Evolutionary conservation across 768 basidiomycete species (phyloP), one percentile per base, ranked within the genome.

Genomic region (Rhodotorula graminis): DNA sequence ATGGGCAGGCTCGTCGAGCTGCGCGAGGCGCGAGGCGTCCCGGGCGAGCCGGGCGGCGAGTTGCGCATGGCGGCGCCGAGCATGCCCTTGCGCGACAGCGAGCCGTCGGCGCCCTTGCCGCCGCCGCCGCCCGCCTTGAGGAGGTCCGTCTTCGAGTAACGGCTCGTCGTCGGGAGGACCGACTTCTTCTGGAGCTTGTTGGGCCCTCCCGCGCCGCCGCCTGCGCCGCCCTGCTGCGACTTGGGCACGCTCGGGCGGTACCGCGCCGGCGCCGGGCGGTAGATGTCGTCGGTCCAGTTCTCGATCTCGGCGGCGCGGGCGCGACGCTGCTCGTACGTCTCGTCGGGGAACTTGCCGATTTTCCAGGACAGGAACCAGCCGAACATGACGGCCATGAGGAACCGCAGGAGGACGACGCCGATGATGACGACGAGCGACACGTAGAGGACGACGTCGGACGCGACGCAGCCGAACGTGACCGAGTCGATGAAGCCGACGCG

Each of bases 351-450:
- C 75, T 91, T 90, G 61, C 96, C 96, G 55, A 99, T 85, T 78
- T 88, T 88, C 89, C 91, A 93, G n/a, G 90, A 92, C 81, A 91
- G 90, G 86, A 97, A 98, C 96, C 96, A 99, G 37, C 90, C 86
- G 82, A 98, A 99, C 80, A 95, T 85, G 79, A 96, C 91, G 60
- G 96, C 96, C 93, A 98, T 95, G 77, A 86, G 84, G 83, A 98
- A 99, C 49, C 93, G 91, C 80, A 96, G 93, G 65, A 87, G 85
- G 74, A 98, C 95, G 72, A 98, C 95, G 71, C 95, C 95, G 74
- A 95, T 89, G 80, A 99, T 98, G 86, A 98, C 96, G 76, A 93
- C 86, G 78, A 98, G 88, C 60, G 95, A 97, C 68, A 95, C 85
- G 81, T 93, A 95, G 69, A 98, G 89, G 50, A 98, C 93, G 75